Evolutionary conservation across 2,329 filamentous ascomycete species (phyloP).

Genomic region (Phaeosphaeriaceae sp.): DNA sequence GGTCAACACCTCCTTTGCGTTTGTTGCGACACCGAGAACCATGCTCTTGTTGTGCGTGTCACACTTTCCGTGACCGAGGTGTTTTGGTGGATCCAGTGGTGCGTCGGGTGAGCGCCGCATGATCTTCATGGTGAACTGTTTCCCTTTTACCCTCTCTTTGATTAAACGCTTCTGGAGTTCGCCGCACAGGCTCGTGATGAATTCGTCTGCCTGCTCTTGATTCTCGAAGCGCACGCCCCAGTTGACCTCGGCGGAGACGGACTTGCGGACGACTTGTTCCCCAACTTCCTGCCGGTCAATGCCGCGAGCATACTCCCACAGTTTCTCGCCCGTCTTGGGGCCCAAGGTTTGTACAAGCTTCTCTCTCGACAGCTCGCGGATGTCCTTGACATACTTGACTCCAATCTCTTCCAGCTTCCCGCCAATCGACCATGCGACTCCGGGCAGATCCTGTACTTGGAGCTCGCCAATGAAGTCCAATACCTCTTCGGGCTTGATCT

Average conservation of each 20-base stretch:
- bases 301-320: constrained; percentile 89
- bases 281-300: constrained; percentile 88
- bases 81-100: constrained; percentile 88
- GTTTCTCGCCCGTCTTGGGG: constrained; percentile 88
- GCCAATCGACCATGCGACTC: constrained; percentile 89
- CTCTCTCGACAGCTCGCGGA: constrained; percentile 79
- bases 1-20: constrained; percentile 72
- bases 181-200: constrained; percentile 81
- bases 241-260: constrained; percentile 95
- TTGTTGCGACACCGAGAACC: constrained; percentile 82
- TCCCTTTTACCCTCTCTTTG: constrained; percentile 85
- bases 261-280: constrained; percentile 85
- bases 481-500: constrained; percentile 82
- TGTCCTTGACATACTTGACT: constrained; percentile 81
- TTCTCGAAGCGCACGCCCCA: constrained; percentile 97
- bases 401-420: constrained; percentile 88
- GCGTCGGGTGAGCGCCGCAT: constrained; percentile 88
- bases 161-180: constrained; percentile 83
- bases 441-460: constrained; percentile 81
- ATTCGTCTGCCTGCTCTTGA: constrained; percentile 92
- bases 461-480: constrained; percentile 78
- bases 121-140: constrained; percentile 89
- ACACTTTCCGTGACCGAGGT: constrained; percentile 93
- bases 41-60: constrained; percentile 92
- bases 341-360: constrained; percentile 76